A percentile compares a stretch with the other conserved stretches of the same genome.
These are phyloP conservation scores for Penicillium olsonii DNA, from an alignment of 2,329 filamentous ascomycete genomes.

Conservation along the genomic window DNA sequence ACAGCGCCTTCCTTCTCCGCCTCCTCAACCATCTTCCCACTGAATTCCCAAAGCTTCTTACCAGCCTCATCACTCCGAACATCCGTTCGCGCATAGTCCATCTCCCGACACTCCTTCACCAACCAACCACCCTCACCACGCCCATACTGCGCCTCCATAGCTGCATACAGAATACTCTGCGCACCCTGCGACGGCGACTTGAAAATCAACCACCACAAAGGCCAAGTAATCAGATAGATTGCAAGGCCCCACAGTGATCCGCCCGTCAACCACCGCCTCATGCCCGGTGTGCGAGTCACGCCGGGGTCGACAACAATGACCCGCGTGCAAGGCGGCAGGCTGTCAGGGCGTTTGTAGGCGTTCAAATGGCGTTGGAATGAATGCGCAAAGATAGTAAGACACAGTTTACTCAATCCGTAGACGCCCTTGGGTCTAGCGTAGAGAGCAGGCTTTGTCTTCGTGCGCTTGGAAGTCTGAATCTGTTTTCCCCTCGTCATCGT, in stretches of 20 bases:
- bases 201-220: slow-evolving; percentile 81
- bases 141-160: slow-evolving; percentile 75
- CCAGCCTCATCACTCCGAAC: slow-evolving; percentile 76
- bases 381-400: slow-evolving; percentile 83
- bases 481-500: slow-evolving; percentile 19
- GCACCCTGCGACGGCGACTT: slow-evolving; percentile 83
- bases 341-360: slow-evolving; percentile 79
- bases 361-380: slow-evolving; percentile 93
- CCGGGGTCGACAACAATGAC: slow-evolving; percentile 89
- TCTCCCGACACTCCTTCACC: slow-evolving; percentile 84
- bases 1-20: slow-evolving; percentile 77
- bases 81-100: slow-evolving; percentile 71
- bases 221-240: slow-evolving; percentile 75
- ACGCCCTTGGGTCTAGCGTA: slow-evolving; percentile 35
- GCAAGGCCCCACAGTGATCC: slow-evolving; percentile 79
- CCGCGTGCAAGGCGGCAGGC: slow-evolving; percentile 75
- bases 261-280: slow-evolving; percentile 79
- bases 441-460: not conserved
- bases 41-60: slow-evolving; percentile 86
- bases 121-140: slow-evolving; percentile 67
- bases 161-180: slow-evolving; percentile 81
- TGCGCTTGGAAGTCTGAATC: not conserved
- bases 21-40: slow-evolving; percentile 78
- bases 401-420: slow-evolving; percentile 68
- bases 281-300: slow-evolving; percentile 80